phyloP scores from a whole-genome alignment of 2,329 filamentous ascomycete genomes.

The Penicillium concentricum region DNA sequence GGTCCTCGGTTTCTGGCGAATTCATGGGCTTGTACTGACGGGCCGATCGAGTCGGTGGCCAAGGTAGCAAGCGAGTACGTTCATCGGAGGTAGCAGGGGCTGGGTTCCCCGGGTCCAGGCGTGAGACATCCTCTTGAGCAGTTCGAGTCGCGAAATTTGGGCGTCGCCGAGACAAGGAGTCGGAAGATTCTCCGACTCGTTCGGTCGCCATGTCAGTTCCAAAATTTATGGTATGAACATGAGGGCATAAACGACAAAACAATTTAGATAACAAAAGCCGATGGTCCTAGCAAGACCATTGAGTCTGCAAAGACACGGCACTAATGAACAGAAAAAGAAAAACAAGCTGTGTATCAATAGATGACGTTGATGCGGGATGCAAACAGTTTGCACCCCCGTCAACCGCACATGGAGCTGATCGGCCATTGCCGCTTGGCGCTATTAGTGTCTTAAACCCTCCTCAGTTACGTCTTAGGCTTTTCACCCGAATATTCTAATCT shows the following conservation, averaged over 20 bases:
- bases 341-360: neutral
- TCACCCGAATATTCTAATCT: neutral
- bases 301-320: neutral
- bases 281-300: neutral
- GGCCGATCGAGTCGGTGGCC: conserved; percentile 19
- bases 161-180: conserved; percentile 34
- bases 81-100: conserved; percentile 20
- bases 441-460: conserved; percentile 6
- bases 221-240: conserved; percentile 3
- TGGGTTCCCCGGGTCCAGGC: conserved; percentile 35
- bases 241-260: neutral
- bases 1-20: conserved; percentile 15
- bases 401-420: conserved; percentile 19
- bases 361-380: conserved; percentile 17
- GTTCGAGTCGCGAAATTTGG: conserved; percentile 42
- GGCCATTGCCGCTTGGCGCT: conserved; percentile 6
- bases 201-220: conserved; percentile 23
- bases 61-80: conserved; percentile 23
- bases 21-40: conserved; percentile 28
- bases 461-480: conserved; percentile 1
- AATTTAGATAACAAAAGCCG: neutral
- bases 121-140: conserved; percentile 38
- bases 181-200: conserved; percentile 19
- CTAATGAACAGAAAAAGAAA: neutral
- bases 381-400: conserved; percentile 34